Percentiles rank a stretch among this genome's conserved stretches.
Conservation (phyloP, 2,329 filamentous ascomycete genomes). For the Trichophyton benhamiae region DNA sequence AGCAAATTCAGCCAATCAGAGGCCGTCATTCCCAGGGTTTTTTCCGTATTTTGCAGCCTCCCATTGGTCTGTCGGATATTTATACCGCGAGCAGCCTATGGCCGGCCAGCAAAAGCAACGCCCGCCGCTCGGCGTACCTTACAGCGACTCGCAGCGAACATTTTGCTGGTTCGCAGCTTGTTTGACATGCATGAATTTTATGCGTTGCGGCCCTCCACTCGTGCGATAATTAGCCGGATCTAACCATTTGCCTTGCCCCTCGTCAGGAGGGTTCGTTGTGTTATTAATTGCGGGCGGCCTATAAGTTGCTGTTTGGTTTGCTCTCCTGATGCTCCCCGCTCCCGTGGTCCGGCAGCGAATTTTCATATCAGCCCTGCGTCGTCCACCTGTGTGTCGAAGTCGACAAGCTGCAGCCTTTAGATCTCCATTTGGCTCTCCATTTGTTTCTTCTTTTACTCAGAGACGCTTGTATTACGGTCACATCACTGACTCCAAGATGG, state of each 20-base stretch:
- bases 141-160: no score
- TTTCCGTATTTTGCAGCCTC: no score
- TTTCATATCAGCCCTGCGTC: neutral
- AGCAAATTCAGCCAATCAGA: no score
- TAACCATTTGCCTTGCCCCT: neutral
- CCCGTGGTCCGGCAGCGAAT: neutral
- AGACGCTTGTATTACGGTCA: constrained; percentile 32
- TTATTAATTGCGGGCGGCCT: neutral
- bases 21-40: no score
- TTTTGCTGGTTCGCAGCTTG: neutral
- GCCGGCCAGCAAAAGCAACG: no score
- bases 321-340: constrained; percentile 14
- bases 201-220: neutral
- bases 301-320: neutral
- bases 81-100: no score
- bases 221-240: constrained; percentile 3
- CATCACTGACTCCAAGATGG: constrained; percentile 55
- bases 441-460: neutral
- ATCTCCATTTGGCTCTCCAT: neutral
- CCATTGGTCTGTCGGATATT: no score
- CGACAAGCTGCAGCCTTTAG: no score
- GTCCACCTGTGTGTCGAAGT: neutral
- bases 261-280: neutral
- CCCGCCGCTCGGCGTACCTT: no score
- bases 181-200: neutral